These are phyloP conservation scores for Apiospora koreana DNA, from an alignment of 2,329 filamentous ascomycete species.

Conservation along the genomic window DNA sequence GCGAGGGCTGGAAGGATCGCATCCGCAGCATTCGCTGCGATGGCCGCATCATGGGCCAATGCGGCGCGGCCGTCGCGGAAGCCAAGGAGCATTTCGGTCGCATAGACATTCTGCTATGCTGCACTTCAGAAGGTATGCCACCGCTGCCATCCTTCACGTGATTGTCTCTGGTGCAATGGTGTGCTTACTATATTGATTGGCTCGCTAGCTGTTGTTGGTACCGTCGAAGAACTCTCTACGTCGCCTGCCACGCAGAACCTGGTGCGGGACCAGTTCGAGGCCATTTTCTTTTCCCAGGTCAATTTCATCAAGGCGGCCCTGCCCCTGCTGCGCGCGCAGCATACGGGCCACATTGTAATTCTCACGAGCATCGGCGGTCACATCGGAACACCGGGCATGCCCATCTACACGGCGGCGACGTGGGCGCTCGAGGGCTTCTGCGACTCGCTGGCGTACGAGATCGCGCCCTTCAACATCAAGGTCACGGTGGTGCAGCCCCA, in stretches of 20 bases:
- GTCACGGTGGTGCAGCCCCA: slow-evolving; percentile 95
- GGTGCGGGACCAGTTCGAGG: slow-evolving; percentile 89
- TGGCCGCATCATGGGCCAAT: slow-evolving; percentile 65
- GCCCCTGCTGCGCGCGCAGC: slow-evolving; percentile 75
- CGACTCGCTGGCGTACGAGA: slow-evolving; percentile 92
- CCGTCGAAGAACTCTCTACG: slow-evolving; percentile 85
- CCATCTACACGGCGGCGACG: slow-evolving; percentile 87
- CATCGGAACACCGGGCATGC: slow-evolving; percentile 87
- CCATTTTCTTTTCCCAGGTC: slow-evolving; percentile 91
- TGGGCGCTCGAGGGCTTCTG: slow-evolving; percentile 97
- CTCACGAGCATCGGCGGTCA: slow-evolving; percentile 90
- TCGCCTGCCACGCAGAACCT: slow-evolving; percentile 73
- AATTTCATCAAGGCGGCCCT: slow-evolving; percentile 92
- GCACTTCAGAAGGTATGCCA: slow-evolving; percentile 75
- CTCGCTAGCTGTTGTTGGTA: slow-evolving; percentile 74
- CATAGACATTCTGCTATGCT: slow-evolving; percentile 89
- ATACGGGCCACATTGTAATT: slow-evolving; percentile 86
- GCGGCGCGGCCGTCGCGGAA: slow-evolving; percentile 84
- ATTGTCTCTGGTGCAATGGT: too few species aligned
- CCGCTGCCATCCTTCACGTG: slow-evolving; percentile 14
- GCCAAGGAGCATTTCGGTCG: slow-evolving; percentile 81
- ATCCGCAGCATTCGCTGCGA: slow-evolving; percentile 68
- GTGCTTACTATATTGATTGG: not conserved
- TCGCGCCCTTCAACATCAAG: slow-evolving; percentile 95
- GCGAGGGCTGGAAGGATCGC: slow-evolving; percentile 79